Evolutionary conservation across 1,284 basidiomycete genomes (phyloP), one percentile per base, ranked within the genome.

Genomic region (Lentinula novae-zelandiae): DNA sequence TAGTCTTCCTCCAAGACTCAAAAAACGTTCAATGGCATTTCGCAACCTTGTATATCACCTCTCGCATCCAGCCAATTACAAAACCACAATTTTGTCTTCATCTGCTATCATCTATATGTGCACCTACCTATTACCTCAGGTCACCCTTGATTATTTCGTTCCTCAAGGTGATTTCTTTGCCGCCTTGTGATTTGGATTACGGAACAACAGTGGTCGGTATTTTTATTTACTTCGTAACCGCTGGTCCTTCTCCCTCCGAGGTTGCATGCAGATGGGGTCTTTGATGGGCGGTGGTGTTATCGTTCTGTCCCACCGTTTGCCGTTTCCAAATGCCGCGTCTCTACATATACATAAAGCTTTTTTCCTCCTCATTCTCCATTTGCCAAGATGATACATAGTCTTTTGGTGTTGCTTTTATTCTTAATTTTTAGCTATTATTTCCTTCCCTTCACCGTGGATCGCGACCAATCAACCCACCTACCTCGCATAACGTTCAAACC

Each of bases 61-160:
- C 34, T 52, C 57, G 57, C 57, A 51, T 51, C 17, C 39, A 10
- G 17, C 22, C 39, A 52, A 40, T 12, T 0, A 39, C 10, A n/a
- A 42, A 42, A 49, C 12, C 20, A 38, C 38, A 50, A 39, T 27
- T 22, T 17, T n/a, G 17, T 17, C 17, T 52, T 55, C 27, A 27
- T 27, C 42, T 63, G 58, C 62, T 63, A 50, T 59, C 58, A 60
- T 60, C 54, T 58, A 57, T 36, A 31, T 40, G 44, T 39, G 42
- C 2, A 27, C 20, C 44, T 46, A 15, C 39, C 39, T 51, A 17
- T 51, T 50, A 27, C 27, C 54, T 61, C 46, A 49, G 54, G 56
- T 60, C 44, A 46, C 40, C 27, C 49, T 60, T 48, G 59, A 46
- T 55, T 56, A 17, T 57, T 15, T 44, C 27, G 31, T 17, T 46